Evolutionary conservation across 352 stramenopile genomes (phyloP).

Genomic region (Pythium insidiosum): DNA sequence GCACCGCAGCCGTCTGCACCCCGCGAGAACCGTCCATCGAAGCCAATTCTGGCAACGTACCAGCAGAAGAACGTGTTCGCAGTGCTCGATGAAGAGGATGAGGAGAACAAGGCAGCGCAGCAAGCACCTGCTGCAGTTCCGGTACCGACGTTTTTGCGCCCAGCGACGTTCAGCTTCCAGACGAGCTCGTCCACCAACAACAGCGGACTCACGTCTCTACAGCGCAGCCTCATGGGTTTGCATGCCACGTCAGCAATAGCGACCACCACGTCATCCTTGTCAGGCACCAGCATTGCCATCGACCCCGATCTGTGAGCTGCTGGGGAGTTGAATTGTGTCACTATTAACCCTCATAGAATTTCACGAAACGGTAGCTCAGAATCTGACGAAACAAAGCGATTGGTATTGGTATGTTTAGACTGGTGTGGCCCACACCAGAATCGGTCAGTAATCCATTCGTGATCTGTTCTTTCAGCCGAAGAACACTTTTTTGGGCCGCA

Average conservation of each 20-base stretch:
- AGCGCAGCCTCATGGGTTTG: slow-evolving; percentile 8
- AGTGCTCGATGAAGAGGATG: slow-evolving; percentile 46
- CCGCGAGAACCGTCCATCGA: slow-evolving; percentile 8
- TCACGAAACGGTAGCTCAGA: too few relatives aligned
- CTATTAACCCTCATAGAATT: too few relatives aligned
- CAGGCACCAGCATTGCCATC: slow-evolving; percentile 22
- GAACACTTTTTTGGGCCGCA: too few relatives aligned
- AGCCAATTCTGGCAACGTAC: too few relatives aligned
- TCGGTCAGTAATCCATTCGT: too few relatives aligned
- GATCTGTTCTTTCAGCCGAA: too few relatives aligned
- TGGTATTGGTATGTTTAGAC: too few relatives aligned
- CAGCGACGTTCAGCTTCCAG: slow-evolving; percentile 64
- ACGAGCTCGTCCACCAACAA: not conserved
- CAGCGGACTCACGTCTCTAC: slow-evolving; percentile 11
- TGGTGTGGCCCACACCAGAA: too few relatives aligned
- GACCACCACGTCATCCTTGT: not conserved
- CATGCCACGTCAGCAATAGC: not conserved
- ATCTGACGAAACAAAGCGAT: too few relatives aligned
- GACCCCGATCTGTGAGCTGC: slow-evolving; percentile 68
- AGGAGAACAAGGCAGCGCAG: slow-evolving; percentile 21
- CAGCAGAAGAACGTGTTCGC: slow-evolving; percentile 72
- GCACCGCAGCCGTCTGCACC: slow-evolving; percentile 2
- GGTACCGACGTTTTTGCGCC: slow-evolving; percentile 40
- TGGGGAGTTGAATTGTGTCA: too few relatives aligned
- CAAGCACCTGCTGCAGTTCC: slow-evolving; percentile 7